Evolutionary conservation across 768 basidiomycete species (phyloP).

Genomic region (Agaricus blazei): DNA sequence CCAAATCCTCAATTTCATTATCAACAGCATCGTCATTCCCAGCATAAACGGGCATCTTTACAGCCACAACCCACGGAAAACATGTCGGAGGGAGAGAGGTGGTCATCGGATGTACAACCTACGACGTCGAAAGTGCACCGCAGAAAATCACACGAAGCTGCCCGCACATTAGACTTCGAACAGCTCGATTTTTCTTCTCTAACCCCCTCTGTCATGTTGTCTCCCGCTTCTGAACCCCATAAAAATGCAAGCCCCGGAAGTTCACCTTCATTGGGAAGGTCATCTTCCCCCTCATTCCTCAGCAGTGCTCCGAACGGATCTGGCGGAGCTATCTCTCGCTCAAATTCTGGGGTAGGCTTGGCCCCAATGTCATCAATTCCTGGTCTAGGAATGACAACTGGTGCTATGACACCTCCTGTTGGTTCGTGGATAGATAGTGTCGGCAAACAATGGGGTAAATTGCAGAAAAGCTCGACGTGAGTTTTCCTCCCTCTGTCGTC

Average conservation of each 20-base stretch:
- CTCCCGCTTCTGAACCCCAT: constrained; percentile 7
- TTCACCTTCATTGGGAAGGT: neutral
- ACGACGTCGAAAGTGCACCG: constrained; percentile 15
- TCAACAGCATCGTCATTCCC: constrained; percentile 17
- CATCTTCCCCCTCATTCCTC: neutral
- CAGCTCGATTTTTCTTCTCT: constrained; percentile 6
- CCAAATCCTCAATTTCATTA: constrained; percentile 42
- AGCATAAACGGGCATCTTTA: neutral
- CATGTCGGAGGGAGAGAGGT: constrained; percentile 5
- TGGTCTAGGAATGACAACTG: constrained; percentile 27
- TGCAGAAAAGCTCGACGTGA: constrained; percentile 51
- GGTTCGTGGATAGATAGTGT: constrained; percentile 52
- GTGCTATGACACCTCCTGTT: constrained; percentile 13
- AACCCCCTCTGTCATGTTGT: constrained; percentile 9
- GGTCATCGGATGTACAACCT: constrained; percentile 11
- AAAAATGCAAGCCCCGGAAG: neutral
- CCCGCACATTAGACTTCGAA: constrained; percentile 12
- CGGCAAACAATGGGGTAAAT: constrained; percentile 56
- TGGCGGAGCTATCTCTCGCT: constrained; percentile 8
- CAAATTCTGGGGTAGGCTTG: constrained; percentile 16
- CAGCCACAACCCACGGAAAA: too few species aligned
- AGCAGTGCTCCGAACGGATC: neutral
- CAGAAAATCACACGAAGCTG: constrained; percentile 19
- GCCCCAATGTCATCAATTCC: constrained; percentile 35
- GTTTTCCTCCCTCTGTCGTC: constrained; percentile 20